phyloP scores from a whole-genome alignment of 345 rosid species.

The Citrus inodora region DNA sequence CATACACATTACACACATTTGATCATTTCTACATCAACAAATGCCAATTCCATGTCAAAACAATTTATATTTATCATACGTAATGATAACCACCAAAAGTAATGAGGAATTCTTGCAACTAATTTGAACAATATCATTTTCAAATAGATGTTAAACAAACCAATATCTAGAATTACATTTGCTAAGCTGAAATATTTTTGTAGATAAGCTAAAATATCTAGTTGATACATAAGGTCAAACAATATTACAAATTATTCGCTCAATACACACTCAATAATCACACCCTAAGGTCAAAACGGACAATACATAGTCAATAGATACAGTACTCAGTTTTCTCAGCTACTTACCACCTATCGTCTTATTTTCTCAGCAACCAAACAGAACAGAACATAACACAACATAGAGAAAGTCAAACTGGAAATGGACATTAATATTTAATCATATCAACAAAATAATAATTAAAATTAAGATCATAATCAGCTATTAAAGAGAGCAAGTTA shows the following conservation, averaged over 20 bases:
- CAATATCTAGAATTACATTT: neutral
- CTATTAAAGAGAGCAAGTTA: neutral
- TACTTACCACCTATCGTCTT: neutral
- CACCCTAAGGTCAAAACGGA: neutral
- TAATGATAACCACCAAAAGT: neutral
- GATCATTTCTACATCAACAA: neutral
- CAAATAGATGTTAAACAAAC: neutral
- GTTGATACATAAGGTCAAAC: neutral
- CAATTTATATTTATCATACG: neutral
- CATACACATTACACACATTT: neutral
- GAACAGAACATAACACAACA: neutral
- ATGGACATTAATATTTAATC: neutral
- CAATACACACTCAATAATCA: neutral
- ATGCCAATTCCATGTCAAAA: neutral
- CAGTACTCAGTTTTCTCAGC: neutral
- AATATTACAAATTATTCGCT: neutral
- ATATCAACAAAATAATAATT: neutral
- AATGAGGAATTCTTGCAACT: neutral
- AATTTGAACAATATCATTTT: neutral
- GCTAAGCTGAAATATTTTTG: neutral
- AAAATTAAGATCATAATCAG: neutral
- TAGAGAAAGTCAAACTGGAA: neutral
- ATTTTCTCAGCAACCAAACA: slow-evolving; percentile 9
- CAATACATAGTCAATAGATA: neutral
- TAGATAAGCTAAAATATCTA: neutral